These are phyloP conservation scores for Malus sylvestris DNA, from an alignment of 306 rosid species.

Conservation along the genomic window DNA sequence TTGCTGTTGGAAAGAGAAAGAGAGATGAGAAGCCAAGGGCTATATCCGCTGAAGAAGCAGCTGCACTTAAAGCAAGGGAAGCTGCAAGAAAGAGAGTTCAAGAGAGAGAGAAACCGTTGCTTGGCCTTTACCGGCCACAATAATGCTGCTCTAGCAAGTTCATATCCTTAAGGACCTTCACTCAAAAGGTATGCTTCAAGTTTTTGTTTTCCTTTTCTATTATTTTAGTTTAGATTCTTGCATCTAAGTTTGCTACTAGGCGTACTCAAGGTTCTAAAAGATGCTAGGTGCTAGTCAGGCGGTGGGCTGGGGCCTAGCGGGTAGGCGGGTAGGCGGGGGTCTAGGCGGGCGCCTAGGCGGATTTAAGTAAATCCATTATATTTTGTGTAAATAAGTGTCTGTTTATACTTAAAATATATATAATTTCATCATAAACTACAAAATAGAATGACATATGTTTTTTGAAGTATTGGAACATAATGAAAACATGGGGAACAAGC, in stretches of 20 bases:
- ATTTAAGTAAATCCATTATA: too few species aligned
- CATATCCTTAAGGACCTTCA: not conserved
- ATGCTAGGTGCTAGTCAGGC: too few species aligned
- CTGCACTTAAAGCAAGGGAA: slow-evolving; percentile 92
- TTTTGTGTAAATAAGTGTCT: too few species aligned
- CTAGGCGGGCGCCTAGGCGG: too few species aligned
- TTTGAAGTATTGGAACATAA: too few species aligned
- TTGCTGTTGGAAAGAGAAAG: slow-evolving; percentile 84
- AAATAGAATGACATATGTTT: too few species aligned
- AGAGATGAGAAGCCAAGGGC: slow-evolving; percentile 55
- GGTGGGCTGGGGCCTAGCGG: too few species aligned
- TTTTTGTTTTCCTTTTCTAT: not conserved
- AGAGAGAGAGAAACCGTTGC: slow-evolving; percentile 80
- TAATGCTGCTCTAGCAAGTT: slow-evolving; percentile 25
- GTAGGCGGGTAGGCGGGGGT: too few species aligned
- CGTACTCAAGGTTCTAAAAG: not conserved
- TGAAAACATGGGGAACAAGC: too few species aligned
- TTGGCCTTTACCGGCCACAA: slow-evolving; percentile 75
- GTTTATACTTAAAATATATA: too few species aligned
- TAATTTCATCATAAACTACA: too few species aligned
- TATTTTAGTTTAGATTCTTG: not conserved
- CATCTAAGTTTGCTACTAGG: slow-evolving; percentile 6
- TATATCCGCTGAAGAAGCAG: slow-evolving; percentile 67
- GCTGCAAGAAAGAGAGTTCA: slow-evolving; percentile 97
- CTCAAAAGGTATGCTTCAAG: slow-evolving; percentile 13